Evolutionary conservation across 169 alveolate genomes (phyloP).

Genomic region (Plasmodium gallinaceum): DNA sequence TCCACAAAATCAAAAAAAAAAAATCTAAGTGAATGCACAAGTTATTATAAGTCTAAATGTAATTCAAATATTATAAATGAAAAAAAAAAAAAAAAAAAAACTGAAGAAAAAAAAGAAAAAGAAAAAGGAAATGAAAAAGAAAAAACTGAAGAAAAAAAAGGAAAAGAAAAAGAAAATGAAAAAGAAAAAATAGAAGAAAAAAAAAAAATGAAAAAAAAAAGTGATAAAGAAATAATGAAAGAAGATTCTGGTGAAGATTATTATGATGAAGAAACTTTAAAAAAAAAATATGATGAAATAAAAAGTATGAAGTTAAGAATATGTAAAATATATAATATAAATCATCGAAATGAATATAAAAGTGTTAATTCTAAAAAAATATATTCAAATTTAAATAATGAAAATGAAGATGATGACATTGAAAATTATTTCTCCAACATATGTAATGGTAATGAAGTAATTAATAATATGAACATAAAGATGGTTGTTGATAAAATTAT

Average conservation of each 20-base stretch:
- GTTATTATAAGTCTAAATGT: too few species aligned
- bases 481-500: constrained; percentile 56
- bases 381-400: not conserved
- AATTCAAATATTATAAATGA: not conserved
- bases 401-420: constrained; percentile 17
- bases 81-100: not conserved
- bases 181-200: not conserved
- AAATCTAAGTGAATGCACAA: too few species aligned
- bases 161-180: not conserved
- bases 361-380: not conserved
- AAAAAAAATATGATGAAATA: not conserved
- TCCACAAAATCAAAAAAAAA: not conserved
- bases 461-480: constrained; percentile 68
- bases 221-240: not conserved
- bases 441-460: constrained; percentile 61
- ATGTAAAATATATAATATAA: constrained; percentile 53
- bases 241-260: not conserved
- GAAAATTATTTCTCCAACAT: constrained; percentile 47
- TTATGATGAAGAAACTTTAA: not conserved
- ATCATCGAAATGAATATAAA: constrained; percentile 49
- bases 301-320: constrained; percentile 34
- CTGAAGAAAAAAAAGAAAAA: not conserved
- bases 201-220: not conserved
- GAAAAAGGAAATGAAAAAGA: not conserved
- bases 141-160: not conserved